These are phyloP conservation scores for Fusarium nodosum DNA, from an alignment of 2,329 filamentous ascomycete genomes.

Conservation along the genomic window DNA sequence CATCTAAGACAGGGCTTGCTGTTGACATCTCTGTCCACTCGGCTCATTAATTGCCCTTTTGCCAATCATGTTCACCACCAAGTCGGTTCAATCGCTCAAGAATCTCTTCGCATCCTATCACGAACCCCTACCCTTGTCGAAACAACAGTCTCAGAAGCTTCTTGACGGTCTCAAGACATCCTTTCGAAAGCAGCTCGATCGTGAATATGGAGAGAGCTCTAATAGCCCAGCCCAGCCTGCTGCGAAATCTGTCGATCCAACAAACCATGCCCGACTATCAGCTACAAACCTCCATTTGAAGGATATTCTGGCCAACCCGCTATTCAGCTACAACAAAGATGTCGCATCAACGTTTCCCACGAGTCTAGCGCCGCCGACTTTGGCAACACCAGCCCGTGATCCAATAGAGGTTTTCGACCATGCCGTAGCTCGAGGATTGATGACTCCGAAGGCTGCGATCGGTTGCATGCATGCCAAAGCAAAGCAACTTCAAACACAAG, in stretches of 20 bases:
- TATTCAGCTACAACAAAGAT: slow-evolving; percentile 60
- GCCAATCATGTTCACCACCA: slow-evolving; percentile 56
- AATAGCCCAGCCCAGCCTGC: slow-evolving; percentile 41
- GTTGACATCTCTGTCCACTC: slow-evolving; percentile 44
- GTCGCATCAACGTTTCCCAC: slow-evolving; percentile 39
- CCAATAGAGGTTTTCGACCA: slow-evolving; percentile 69
- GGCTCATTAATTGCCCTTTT: slow-evolving; percentile 54
- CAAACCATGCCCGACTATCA: slow-evolving; percentile 54
- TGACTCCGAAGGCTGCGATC: slow-evolving; percentile 66
- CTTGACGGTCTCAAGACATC: slow-evolving; percentile 69
- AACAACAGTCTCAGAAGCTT: slow-evolving; percentile 66
- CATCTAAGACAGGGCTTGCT: slow-evolving; percentile 25
- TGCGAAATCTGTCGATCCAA: slow-evolving; percentile 38
- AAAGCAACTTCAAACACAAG: slow-evolving; percentile 56
- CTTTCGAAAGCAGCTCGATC: slow-evolving; percentile 70
- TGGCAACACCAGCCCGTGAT: slow-evolving; percentile 50
- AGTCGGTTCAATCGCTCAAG: slow-evolving; percentile 55
- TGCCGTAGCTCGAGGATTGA: slow-evolving; percentile 68
- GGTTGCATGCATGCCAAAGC: slow-evolving; percentile 67
- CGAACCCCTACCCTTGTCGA: slow-evolving; percentile 65
- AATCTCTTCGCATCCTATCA: slow-evolving; percentile 61
- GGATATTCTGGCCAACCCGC: slow-evolving; percentile 69
- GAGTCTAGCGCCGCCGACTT: slow-evolving; percentile 18
- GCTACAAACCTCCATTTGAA: slow-evolving; percentile 64
- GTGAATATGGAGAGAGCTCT: slow-evolving; percentile 65